phyloP scores from a whole-genome alignment of 495 filamentous ascomycete genomes.

The Neurospora sp. region DNA sequence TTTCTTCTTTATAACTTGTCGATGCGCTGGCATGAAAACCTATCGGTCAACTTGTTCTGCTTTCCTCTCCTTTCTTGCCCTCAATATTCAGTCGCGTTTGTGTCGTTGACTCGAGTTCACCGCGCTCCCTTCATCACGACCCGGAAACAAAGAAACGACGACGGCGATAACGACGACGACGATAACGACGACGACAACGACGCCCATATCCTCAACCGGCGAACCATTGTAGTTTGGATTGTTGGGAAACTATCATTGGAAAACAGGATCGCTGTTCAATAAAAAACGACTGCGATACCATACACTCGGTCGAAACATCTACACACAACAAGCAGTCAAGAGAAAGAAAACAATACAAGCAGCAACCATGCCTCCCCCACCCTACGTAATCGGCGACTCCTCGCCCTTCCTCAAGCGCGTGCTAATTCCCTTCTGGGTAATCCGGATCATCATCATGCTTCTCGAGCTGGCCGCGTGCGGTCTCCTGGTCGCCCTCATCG shows the following conservation, averaged over 20 bases:
- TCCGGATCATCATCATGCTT: constrained; percentile 46
- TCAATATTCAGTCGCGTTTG: neutral
- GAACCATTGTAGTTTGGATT: too few relatives aligned
- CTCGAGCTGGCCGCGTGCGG: constrained; percentile 15
- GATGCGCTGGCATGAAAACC: neutral
- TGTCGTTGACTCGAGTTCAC: neutral
- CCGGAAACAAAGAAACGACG: neutral
- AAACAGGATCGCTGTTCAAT: too few relatives aligned
- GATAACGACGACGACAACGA: neutral
- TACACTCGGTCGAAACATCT: too few relatives aligned
- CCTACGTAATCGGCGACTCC: constrained; percentile 18
- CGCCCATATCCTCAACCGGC: neutral
- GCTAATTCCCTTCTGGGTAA: constrained; percentile 85
- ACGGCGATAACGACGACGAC: neutral
- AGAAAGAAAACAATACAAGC: too few relatives aligned
- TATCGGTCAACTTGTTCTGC: neutral
- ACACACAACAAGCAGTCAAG: too few relatives aligned
- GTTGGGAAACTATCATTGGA: too few relatives aligned
- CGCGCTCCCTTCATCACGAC: neutral
- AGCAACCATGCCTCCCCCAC: constrained; percentile 8
- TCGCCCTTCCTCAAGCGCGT: constrained; percentile 40
- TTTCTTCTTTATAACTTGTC: neutral
- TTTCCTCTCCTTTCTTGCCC: neutral
- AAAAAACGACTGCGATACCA: too few relatives aligned
- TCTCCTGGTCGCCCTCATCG: constrained; percentile 11